Conservation (phyloP, 2,329 filamentous ascomycete species). For the Arthrinium puccinioides region DNA sequence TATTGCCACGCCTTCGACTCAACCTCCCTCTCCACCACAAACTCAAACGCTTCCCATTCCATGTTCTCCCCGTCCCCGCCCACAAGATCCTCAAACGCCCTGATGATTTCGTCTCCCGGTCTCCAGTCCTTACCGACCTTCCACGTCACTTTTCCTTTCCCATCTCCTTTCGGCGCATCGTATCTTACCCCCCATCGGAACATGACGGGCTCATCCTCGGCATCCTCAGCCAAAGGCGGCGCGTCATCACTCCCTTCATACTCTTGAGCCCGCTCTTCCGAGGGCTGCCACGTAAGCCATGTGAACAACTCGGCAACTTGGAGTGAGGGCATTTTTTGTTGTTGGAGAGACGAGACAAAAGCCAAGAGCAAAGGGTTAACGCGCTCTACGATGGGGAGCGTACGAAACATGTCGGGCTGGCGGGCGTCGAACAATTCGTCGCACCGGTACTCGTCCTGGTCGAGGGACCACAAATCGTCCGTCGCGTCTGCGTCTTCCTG, state of each 20-base stretch:
- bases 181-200: constrained; percentile 13
- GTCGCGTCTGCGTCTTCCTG: constrained; percentile 10
- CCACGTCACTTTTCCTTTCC: constrained; percentile 9
- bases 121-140: constrained; percentile 11
- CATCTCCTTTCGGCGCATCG: constrained; percentile 7
- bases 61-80: constrained; percentile 4
- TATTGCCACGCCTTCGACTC: neutral
- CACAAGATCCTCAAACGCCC: constrained; percentile 8
- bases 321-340: constrained; percentile 7
- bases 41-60: constrained; percentile 1
- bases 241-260: constrained; percentile 8
- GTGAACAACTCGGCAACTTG: constrained; percentile 10
- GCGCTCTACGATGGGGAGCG: constrained; percentile 1
- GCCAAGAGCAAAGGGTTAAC: constrained; percentile 11
- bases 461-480: constrained; percentile 7
- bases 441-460: constrained; percentile 3
- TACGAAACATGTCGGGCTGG: constrained; percentile 12
- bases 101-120: constrained; percentile 8
- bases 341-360: constrained; percentile 9
- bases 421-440: neutral
- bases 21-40: neutral
- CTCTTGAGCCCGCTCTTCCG: constrained; percentile 7
- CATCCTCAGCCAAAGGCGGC: constrained; percentile 2
- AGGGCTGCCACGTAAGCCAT: constrained; percentile 10
- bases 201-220: constrained; percentile 6